These are phyloP conservation scores for Carallia brachiata DNA, from an alignment of 345 rosid genomes.

Conservation along the genomic window DNA sequence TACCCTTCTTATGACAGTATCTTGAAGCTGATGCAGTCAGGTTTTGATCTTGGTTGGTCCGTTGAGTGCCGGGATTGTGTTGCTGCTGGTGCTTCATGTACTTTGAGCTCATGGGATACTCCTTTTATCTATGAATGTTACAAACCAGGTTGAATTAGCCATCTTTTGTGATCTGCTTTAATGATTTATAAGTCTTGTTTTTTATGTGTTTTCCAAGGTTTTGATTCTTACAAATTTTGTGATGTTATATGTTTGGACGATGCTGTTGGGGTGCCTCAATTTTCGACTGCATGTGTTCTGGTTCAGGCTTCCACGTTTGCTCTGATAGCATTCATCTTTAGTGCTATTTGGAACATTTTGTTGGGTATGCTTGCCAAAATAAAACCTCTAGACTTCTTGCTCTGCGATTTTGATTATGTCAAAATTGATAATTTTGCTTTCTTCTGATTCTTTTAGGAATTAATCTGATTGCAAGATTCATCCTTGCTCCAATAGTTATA, in stretches of 20 bases:
- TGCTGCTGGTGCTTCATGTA: slow-evolving; percentile 19
- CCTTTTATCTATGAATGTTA: slow-evolving; percentile 20
- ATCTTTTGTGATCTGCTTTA: slow-evolving; percentile 1
- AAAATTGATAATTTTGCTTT: slow-evolving; percentile 3
- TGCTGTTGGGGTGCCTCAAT: background rate
- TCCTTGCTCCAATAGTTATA: slow-evolving; percentile 28
- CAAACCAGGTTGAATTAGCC: slow-evolving; percentile 8
- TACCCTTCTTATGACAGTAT: slow-evolving; percentile 29
- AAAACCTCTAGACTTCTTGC: background rate
- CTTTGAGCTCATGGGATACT: slow-evolving; percentile 4
- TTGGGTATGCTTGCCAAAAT: slow-evolving; percentile 14
- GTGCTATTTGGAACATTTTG: slow-evolving; percentile 1
- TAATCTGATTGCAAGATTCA: slow-evolving; percentile 25
- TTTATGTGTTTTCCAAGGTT: background rate
- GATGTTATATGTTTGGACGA: background rate
- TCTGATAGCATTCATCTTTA: background rate
- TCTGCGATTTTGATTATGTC: background rate
- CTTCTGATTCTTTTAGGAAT: slow-evolving; percentile 15
- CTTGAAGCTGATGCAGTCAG: slow-evolving; percentile 24
- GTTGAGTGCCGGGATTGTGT: slow-evolving; percentile 37
- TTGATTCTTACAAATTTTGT: background rate
- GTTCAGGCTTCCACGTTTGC: slow-evolving; percentile 9
- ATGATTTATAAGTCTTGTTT: background rate
- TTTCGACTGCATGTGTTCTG: slow-evolving; percentile 1
- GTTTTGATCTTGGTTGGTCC: slow-evolving; percentile 47